These are phyloP conservation scores for Xylaria cubensis DNA, from an alignment of 495 filamentous ascomycete species.

Conservation along the genomic window DNA sequence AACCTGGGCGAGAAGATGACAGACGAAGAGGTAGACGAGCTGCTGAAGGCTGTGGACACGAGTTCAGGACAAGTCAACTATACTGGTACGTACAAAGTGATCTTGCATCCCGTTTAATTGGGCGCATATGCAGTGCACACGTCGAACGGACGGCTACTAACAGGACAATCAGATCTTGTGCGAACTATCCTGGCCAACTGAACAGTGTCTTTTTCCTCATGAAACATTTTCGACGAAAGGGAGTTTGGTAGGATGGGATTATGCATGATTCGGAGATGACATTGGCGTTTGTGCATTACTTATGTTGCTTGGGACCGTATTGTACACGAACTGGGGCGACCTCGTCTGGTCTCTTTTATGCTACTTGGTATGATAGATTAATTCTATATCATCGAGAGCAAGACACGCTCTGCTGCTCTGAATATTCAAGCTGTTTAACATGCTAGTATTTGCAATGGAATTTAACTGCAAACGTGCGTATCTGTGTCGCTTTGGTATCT, in stretches of 20 bases:
- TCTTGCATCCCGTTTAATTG: neutral
- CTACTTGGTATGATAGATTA: constrained; percentile 23
- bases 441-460: neutral
- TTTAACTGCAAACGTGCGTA: neutral
- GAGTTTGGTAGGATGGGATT: constrained; percentile 36
- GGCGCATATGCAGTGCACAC: constrained; percentile 1
- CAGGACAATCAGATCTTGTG: constrained; percentile 72
- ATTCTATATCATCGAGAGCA: constrained; percentile 19
- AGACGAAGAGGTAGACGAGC: constrained; percentile 96
- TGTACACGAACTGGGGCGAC: constrained; percentile 32
- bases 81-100: constrained; percentile 66
- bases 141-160: constrained; percentile 19
- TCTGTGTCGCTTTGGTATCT: neutral
- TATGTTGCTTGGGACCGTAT: constrained; percentile 31
- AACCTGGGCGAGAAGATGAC: constrained; percentile 99
- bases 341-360: constrained; percentile 29
- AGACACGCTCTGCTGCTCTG: neutral
- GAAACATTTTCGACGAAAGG: constrained; percentile 26
- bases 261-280: constrained; percentile 37
- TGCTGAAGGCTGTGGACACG: constrained; percentile 95
- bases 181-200: constrained; percentile 94
- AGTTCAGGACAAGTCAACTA: constrained; percentile 96
- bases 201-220: constrained; percentile 30
- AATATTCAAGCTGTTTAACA: neutral
- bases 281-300: constrained; percentile 42